phyloP scores from a whole-genome alignment of 805 yeast genomes.

The Candida ipomoeae region DNA sequence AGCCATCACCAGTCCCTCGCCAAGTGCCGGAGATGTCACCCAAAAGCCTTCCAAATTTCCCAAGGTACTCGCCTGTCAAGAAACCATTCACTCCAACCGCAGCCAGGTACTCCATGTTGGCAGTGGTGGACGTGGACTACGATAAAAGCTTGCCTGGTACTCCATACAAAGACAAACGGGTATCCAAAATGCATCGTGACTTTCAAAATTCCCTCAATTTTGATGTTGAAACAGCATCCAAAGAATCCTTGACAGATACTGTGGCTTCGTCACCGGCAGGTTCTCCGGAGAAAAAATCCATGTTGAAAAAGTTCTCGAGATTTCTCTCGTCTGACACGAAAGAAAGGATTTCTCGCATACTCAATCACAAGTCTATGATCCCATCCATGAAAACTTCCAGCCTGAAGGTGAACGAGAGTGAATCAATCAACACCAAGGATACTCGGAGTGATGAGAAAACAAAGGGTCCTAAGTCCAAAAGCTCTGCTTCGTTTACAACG shows the following conservation, averaged over 20 bases:
- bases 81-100: not conserved
- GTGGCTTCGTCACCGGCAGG: not conserved
- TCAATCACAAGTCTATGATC: constrained; percentile 6
- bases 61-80: not conserved
- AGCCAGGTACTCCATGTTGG: constrained; percentile 13
- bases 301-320: constrained; percentile 8
- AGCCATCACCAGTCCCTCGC: not conserved
- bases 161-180: constrained; percentile 5
- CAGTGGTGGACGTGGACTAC: constrained; percentile 16
- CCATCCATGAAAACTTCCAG: not conserved
- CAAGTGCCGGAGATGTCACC: not conserved
- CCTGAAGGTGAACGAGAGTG: not conserved
- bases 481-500: not conserved
- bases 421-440: not conserved
- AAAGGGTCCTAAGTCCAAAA: not conserved
- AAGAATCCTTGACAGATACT: not conserved
- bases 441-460: not conserved
- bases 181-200: not conserved
- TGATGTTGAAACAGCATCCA: not conserved
- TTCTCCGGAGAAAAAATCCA: constrained; percentile 3
- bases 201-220: constrained; percentile 1
- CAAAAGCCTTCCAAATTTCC: not conserved
- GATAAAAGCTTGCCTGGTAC: constrained; percentile 15
- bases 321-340: constrained; percentile 10
- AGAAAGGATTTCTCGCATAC: not conserved